Percentiles rank a stretch among this genome's conserved stretches.
These are phyloP conservation scores for Colletotrichum sp. DNA, from an alignment of 2,329 filamentous ascomycete genomes.

Conservation along the genomic window DNA sequence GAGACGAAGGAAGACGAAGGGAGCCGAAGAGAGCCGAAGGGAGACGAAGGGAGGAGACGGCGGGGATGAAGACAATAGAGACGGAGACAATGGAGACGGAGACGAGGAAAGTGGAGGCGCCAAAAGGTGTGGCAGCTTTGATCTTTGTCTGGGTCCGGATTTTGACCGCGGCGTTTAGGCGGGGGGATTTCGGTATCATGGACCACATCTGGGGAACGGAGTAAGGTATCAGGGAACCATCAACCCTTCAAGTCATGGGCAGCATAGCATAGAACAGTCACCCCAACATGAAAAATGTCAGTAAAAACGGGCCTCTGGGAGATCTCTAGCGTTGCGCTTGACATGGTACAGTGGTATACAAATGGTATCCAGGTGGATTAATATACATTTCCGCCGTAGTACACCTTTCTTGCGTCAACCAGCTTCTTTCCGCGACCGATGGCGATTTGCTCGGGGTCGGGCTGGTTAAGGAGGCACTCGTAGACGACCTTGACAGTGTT, in stretches of 20 bases:
- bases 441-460: slow-evolving; percentile 87
- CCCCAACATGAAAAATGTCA: neutral
- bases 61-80: neutral
- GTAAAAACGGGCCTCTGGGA: neutral
- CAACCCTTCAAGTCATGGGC: neutral
- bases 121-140: neutral
- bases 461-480: slow-evolving; percentile 82
- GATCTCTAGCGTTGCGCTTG: slow-evolving; percentile 16
- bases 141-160: neutral
- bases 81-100: neutral
- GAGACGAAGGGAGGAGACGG: neutral
- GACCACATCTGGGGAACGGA: neutral
- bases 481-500: slow-evolving; percentile 95
- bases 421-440: slow-evolving; percentile 91
- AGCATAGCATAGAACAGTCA: neutral
- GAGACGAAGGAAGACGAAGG: neutral
- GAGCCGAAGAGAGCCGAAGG: neutral
- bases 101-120: neutral
- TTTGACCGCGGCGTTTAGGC: neutral
- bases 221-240: neutral
- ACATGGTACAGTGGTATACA: slow-evolving; percentile 12
- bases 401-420: slow-evolving; percentile 95
- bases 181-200: neutral
- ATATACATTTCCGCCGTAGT: slow-evolving; percentile 82
- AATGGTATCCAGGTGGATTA: slow-evolving; percentile 35